phyloP scores from a whole-genome alignment of 495 filamentous ascomycete species.

The Trichoderma reesei region DNA sequence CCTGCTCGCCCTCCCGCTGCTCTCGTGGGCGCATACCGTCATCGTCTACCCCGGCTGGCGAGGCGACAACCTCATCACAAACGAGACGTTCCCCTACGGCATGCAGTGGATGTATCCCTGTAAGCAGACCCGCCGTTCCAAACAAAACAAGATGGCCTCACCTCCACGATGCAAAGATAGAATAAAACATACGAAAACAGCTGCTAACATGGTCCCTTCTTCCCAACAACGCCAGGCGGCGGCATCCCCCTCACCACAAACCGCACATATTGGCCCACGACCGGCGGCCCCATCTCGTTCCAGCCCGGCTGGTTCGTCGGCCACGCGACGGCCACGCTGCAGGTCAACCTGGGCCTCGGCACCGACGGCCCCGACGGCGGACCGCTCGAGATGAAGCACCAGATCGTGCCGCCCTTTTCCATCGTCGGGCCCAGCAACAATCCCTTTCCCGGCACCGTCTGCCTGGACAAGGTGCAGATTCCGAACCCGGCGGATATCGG shows the following conservation, averaged over 20 bases:
- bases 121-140: slow-evolving; percentile 29
- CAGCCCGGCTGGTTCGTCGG: slow-evolving; percentile 72
- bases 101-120: slow-evolving; percentile 86
- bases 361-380: slow-evolving; percentile 42
- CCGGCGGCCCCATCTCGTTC: slow-evolving; percentile 59
- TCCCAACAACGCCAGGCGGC: too few species aligned
- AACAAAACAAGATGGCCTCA: too few species aligned
- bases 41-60: slow-evolving; percentile 69
- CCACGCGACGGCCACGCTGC: slow-evolving; percentile 60
- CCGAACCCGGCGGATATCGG: slow-evolving; percentile 29
- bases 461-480: slow-evolving; percentile 64
- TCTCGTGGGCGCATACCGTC: slow-evolving; percentile 3
- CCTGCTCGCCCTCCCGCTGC: not conserved
- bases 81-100: slow-evolving; percentile 61
- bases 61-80: slow-evolving; percentile 69
- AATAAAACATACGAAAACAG: too few species aligned
- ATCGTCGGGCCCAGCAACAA: slow-evolving; percentile 59
- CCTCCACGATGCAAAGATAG: too few species aligned
- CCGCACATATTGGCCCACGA: slow-evolving; percentile 67
- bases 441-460: slow-evolving; percentile 62
- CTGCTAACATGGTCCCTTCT: too few species aligned
- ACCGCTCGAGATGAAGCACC: slow-evolving; percentile 49
- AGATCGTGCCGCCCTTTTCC: slow-evolving; percentile 61
- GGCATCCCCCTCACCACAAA: slow-evolving; percentile 62
- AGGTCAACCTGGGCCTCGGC: slow-evolving; percentile 71